Base-by-base conservation (phyloP, 2,329 filamentous ascomycete genomes). In the Trichophyton equinum region DNA sequence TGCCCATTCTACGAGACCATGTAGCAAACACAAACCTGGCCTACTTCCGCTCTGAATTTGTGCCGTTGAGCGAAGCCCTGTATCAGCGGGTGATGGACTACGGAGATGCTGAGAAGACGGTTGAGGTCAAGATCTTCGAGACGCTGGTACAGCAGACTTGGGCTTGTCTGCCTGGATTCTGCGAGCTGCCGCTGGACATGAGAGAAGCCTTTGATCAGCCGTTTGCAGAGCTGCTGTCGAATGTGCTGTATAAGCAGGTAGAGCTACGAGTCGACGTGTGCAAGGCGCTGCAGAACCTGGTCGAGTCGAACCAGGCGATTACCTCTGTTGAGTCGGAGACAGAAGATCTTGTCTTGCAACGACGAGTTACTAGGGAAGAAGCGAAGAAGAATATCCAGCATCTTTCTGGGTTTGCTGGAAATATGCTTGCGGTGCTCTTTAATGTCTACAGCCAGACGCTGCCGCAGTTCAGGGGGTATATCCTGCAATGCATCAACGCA, bases 401-500 rank as follows among this genome's bases (percentile, higher is more conserved):
- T 71, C 79, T 99, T 11, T 85, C 89, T 15, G 78, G 78, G 0
- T 91, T 94, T 70, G 82, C 92, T 0, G 87, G 87, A 63, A 97
- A 97, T 68, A 82, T 99, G 75, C 83, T 99, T 47, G 91, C 94
- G 5, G 92, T 97, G 0, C 78, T 99, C n/a, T 97, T 99, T 80
- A 99, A 99, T 71, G 92, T 99, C 51, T 99, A 99, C 77, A 96
- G 89, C 65, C 89, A 96, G 73, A 99, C 94, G 0, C 80, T 99
- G 27, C 92, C 94, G 1, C 90, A 96, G 70, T 94, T 89, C 69
- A 83, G 94, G 67, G 91, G 90, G 0, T 90, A 89, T 20, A 94
- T 99, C 60, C 79, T 99, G 38, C 89, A 92, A 72, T 96, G 91
- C 64, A 94, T 97, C 77, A 96, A 97, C 74, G 85, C 90, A 4